Evolutionary conservation across 352 stramenopile genomes (phyloP), one percentile per base, ranked within the genome.

Genomic region (Phytophthora chlamydospora): DNA sequence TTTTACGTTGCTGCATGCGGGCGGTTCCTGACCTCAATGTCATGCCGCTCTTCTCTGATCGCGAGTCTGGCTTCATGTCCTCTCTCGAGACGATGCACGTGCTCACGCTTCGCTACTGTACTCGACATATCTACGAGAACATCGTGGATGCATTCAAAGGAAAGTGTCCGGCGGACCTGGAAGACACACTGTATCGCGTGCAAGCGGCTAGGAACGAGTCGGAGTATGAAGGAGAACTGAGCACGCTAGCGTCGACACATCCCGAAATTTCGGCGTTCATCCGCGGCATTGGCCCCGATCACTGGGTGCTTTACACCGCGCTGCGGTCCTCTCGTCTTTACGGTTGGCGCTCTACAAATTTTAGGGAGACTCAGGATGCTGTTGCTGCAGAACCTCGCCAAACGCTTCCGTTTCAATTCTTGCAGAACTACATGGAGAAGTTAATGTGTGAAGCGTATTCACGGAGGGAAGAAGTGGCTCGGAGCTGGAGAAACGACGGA

Each of bases 341-440:
- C 32, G 63, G 51, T 4, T 72, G 57, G 63, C 13, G 52, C 4
- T 64, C 57, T 4, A 62, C 55, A 16, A 71, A 71, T 21, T 71
- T 71, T 27, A 55, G 58, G 9, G 63, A 64, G 24, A 58, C 39
- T 4, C 32, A 63, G 40, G 64, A 67, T 29, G 40, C 9, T 34
- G 45, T 33, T 19, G 51, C 57, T 10, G 9, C 44, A 6, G 41
- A 38, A 2, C 17, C 38, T 14, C 41, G 56, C 0, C n/a, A 34
- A 21, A 51, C 56, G 45, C 33, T 48, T 11, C 31, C 50, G 2
- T 66, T 57, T 16, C 38, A 44, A 11, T 38, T 66, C 34, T 50
- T 71, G 21, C 21, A 49, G 16, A 24, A 55, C n/a, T 66, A 62
- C 41, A 67, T 67, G 44, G 52, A 56, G 24, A 56, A 63, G 35